Conservation (phyloP, 2,329 filamentous ascomycete species). For the Fusarium metavorans region DNA sequence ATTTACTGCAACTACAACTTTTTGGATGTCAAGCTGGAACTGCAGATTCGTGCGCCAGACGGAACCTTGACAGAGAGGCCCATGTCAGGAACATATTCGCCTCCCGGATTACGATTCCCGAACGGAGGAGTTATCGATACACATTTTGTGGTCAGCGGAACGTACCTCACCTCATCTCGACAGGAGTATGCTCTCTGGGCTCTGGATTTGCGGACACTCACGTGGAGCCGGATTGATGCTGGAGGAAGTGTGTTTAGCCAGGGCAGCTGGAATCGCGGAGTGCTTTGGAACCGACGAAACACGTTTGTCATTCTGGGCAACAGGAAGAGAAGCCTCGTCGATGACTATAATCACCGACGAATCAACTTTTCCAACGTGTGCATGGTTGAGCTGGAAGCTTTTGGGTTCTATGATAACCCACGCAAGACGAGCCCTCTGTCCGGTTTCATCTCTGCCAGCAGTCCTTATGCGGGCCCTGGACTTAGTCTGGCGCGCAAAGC, state of each 20-base stretch:
- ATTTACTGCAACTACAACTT: constrained; percentile 99
- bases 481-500: constrained; percentile 70
- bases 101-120: constrained; percentile 92
- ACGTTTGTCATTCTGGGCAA: constrained; percentile 97
- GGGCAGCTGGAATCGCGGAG: constrained; percentile 96
- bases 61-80: constrained; percentile 86
- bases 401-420: constrained; percentile 97
- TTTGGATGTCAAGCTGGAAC: constrained; percentile 92
- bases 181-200: constrained; percentile 99
- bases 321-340: constrained; percentile 90
- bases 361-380: constrained; percentile 98
- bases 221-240: constrained; percentile 96
- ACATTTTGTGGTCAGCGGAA: constrained; percentile 97
- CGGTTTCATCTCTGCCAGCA: constrained; percentile 86
- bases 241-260: constrained; percentile 95
- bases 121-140: constrained; percentile 96
- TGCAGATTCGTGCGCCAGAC: constrained; percentile 88
- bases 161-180: constrained; percentile 96
- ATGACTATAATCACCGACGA: constrained; percentile 97
- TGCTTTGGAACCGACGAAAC: constrained; percentile 93
- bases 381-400: constrained; percentile 96
- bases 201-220: constrained; percentile 86
- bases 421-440: constrained; percentile 82
- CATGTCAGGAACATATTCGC: constrained; percentile 89
- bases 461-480: constrained; percentile 69